Evolutionary conservation across 1,284 basidiomycete genomes (phyloP).

Genomic region (Ustilago xerochloae): DNA sequence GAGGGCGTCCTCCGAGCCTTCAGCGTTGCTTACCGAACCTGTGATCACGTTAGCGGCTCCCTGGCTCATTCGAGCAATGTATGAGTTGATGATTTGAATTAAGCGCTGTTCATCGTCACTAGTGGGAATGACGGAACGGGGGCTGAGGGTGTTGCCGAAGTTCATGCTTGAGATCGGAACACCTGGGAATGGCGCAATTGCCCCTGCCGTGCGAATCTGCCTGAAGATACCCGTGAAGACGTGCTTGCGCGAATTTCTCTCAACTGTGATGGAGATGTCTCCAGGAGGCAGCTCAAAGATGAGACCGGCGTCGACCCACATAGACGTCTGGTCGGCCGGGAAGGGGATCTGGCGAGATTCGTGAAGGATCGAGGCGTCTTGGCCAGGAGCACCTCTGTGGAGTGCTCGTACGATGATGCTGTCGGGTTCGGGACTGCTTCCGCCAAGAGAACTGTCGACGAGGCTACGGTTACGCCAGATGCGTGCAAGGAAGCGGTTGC

Average conservation of each 20-base stretch:
- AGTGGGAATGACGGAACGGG: background rate
- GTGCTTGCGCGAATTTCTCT: slow-evolving; percentile 1
- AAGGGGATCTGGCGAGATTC: background rate
- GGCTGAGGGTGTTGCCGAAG: background rate
- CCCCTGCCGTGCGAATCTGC: background rate
- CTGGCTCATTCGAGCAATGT: background rate
- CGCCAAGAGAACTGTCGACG: background rate
- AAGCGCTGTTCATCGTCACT: slow-evolving; percentile 12
- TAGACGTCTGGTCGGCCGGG: background rate
- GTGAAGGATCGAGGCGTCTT: background rate
- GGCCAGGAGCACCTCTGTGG: background rate
- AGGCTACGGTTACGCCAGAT: slow-evolving; percentile 8
- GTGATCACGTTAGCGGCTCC: no score
- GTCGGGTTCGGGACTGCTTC: background rate
- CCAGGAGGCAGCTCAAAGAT: background rate
- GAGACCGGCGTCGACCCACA: slow-evolving; percentile 17
- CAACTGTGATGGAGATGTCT: slow-evolving; percentile 7
- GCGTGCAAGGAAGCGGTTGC: background rate
- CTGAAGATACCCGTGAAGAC: slow-evolving; percentile 1
- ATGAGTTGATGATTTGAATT: background rate
- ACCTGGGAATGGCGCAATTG: background rate
- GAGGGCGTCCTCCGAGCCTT: no score
- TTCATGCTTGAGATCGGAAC: background rate
- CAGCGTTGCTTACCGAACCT: no score
- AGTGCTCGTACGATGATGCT: background rate